Percentiles rank a stretch among this genome's conserved stretches.
phyloP scores from a whole-genome alignment of 495 filamentous ascomycete genomes.

The Penicillium lividum region DNA sequence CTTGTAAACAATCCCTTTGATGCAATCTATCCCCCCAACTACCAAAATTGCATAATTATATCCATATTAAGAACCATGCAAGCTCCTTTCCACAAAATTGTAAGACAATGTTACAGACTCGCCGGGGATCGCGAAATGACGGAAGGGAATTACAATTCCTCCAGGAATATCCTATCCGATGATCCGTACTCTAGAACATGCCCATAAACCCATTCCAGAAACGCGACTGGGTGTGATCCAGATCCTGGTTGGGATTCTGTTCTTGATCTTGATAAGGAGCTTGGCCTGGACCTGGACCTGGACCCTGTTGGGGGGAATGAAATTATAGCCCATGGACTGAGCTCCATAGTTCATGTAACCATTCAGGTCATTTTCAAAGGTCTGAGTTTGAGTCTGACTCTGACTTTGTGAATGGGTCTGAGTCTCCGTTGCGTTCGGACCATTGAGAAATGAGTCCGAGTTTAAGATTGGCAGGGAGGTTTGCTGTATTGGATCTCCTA shows the following conservation, averaged over 20 bases:
- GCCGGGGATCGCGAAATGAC: neutral
- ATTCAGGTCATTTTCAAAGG: neutral
- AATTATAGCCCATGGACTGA: constrained; percentile 2
- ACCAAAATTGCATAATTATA: constrained; percentile 9
- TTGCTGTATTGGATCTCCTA: constrained; percentile 7
- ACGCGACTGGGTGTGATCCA: neutral
- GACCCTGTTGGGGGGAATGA: neutral
- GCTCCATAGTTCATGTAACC: neutral
- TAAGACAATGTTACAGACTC: neutral
- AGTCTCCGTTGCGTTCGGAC: neutral
- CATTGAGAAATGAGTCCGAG: constrained; percentile 25
- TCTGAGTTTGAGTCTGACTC: neutral
- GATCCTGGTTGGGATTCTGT: neutral
- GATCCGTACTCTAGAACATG: neutral
- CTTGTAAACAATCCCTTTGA: neutral
- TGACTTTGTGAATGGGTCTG: neutral
- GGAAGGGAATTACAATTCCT: too few relatives aligned
- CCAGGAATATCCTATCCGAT: too few relatives aligned
- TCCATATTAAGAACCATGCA: neutral
- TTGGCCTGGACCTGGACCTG: neutral
- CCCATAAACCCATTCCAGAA: constrained; percentile 7
- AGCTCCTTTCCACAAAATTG: neutral
- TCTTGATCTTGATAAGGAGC: too few relatives aligned
- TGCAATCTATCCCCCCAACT: neutral
- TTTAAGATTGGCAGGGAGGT: constrained; percentile 20